Evolutionary conservation across 116 monocot genomes (phyloP).

Genomic region (Iris pallida): DNA sequence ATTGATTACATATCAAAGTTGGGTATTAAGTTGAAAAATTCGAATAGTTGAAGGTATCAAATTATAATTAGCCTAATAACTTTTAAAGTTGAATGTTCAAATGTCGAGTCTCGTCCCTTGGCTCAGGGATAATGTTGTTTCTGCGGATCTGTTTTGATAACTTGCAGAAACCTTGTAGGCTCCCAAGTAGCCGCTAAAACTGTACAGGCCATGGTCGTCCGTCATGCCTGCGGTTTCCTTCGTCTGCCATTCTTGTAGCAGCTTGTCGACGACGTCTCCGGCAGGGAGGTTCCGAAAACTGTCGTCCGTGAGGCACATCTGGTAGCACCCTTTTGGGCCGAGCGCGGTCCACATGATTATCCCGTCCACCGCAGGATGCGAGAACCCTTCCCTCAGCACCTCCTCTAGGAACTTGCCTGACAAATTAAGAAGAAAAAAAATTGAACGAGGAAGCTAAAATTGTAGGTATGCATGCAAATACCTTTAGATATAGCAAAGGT

Average conservation of each 20-base stretch:
- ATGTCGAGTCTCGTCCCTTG: slow-evolving; percentile 75
- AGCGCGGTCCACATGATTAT: slow-evolving; percentile 88
- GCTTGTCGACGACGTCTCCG: slow-evolving; percentile 73
- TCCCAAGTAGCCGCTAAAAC: slow-evolving; percentile 63
- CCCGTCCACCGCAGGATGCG: slow-evolving; percentile 66
- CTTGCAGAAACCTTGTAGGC: slow-evolving; percentile 55
- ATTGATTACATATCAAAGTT: no score
- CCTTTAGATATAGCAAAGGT: no score
- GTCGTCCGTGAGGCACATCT: slow-evolving; percentile 92
- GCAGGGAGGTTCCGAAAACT: slow-evolving; percentile 58
- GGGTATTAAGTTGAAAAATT: no score
- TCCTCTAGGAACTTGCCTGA: slow-evolving; percentile 69
- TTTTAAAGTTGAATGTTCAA: slow-evolving; percentile 62
- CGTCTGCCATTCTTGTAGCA: slow-evolving; percentile 78
- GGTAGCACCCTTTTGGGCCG: slow-evolving; percentile 63
- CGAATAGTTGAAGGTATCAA: no score
- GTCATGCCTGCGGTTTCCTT: slow-evolving; percentile 35
- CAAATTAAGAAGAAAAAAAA: background rate
- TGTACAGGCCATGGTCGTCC: slow-evolving; percentile 65
- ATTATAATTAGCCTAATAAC: background rate
- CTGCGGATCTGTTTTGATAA: slow-evolving; percentile 37
- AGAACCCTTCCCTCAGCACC: slow-evolving; percentile 79
- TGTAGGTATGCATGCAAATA: background rate
- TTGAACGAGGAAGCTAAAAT: no score
- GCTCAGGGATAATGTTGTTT: slow-evolving; percentile 44